Percentiles rank a stretch among this genome's conserved stretches.
Evolutionary conservation across 257 asterid species (phyloP).

Genomic region (Primulina huaijiensis): DNA sequence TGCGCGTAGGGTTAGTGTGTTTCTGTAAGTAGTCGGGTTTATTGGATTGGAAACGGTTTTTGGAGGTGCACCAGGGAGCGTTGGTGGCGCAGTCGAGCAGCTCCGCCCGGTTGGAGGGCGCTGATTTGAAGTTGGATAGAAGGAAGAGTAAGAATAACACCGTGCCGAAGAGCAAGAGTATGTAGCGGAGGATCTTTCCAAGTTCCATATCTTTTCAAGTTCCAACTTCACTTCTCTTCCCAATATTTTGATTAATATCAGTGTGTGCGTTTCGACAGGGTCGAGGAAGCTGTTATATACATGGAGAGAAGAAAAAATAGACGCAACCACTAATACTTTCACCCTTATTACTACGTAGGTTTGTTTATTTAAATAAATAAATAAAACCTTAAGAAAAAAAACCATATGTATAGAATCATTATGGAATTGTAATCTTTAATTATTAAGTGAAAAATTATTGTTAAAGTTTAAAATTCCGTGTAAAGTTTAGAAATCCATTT

Average conservation of each 20-base stretch:
- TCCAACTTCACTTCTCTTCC: slow-evolving; percentile 39
- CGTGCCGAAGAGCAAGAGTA: slow-evolving; percentile 39
- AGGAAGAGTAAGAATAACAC: slow-evolving; percentile 50
- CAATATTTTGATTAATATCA: not conserved
- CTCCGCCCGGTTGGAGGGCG: slow-evolving; percentile 39
- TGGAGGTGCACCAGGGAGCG: slow-evolving; percentile 23
- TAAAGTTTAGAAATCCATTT: no score
- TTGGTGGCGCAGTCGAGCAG: slow-evolving; percentile 36
- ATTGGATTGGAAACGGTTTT: slow-evolving; percentile 43
- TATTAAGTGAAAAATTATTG: no score
- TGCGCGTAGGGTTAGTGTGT: slow-evolving; percentile 33
- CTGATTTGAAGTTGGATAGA: slow-evolving; percentile 46
- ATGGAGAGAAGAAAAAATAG: no score
- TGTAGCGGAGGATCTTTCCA: slow-evolving; percentile 39
- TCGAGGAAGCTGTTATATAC: not conserved
- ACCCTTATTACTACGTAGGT: no score
- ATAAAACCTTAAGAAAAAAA: no score
- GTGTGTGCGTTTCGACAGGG: not conserved
- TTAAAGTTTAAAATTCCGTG: no score
- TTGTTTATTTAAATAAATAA: no score
- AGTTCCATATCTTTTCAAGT: slow-evolving; percentile 12
- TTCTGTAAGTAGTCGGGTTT: slow-evolving; percentile 20
- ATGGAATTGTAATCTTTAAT: no score
- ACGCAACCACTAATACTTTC: no score
- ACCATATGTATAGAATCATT: no score